Conservation (phyloP, 495 filamentous ascomycete species). For the Trichoderma asperelloides region DNA sequence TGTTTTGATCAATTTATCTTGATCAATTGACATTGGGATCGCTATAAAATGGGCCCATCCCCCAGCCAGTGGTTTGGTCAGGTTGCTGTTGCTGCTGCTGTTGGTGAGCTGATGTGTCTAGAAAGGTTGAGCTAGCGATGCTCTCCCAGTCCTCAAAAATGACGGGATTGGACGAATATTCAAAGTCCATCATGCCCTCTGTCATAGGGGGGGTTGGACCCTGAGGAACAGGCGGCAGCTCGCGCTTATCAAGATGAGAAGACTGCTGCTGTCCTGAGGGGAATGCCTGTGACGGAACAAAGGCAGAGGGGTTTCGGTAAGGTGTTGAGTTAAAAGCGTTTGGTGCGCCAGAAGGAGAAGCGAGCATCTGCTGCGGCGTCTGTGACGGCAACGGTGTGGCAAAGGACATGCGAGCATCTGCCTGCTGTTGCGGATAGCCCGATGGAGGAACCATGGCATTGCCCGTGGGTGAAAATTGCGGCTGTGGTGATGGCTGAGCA, state of each 20-base stretch:
- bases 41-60: not conserved
- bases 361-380: constrained; percentile 10
- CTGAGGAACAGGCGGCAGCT: constrained; percentile 8
- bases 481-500: constrained; percentile 5
- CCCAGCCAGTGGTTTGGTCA: not conserved
- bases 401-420: constrained; percentile 6
- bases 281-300: constrained; percentile 1
- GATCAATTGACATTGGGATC: not conserved
- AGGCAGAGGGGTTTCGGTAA: not conserved
- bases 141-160: constrained; percentile 12
- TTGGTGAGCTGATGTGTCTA: not conserved
- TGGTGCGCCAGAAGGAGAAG: not conserved
- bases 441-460: not conserved
- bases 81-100: not conserved
- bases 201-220: not conserved
- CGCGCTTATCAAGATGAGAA: not conserved
- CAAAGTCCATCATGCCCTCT: constrained; percentile 10
- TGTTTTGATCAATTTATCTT: not conserved
- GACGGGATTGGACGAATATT: not conserved
- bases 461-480: constrained; percentile 9
- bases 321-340: not conserved
- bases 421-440: not conserved
- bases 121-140: constrained; percentile 8
- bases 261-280: not conserved
- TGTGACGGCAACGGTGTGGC: constrained; percentile 1